Evolutionary conservation across 306 rosid species (phyloP).

Genomic region (Lathyrus oleraceus): DNA sequence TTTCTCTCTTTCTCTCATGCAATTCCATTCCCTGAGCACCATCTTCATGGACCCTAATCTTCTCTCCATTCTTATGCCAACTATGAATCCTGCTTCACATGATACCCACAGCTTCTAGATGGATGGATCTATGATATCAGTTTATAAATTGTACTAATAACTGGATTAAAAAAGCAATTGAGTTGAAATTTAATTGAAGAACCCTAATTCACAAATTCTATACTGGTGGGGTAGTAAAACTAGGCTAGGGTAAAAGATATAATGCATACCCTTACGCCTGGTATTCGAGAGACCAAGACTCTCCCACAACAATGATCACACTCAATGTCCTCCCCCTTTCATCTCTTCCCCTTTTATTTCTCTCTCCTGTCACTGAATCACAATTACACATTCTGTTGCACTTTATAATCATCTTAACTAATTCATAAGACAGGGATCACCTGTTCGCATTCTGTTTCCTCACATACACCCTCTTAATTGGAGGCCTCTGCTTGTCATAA

Average conservation of each 20-base stretch:
- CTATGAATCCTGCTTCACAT: not conserved
- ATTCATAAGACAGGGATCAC: not conserved
- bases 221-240: not conserved
- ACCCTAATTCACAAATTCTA: not conserved
- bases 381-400: not conserved
- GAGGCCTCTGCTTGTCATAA: not conserved
- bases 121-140: not conserved
- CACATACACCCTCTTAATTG: not conserved
- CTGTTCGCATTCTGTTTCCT: not conserved
- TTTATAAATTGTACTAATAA: not conserved
- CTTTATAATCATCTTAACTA: not conserved
- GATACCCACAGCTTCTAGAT: not conserved
- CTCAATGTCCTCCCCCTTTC: not conserved
- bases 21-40: not conserved
- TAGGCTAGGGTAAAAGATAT: not conserved
- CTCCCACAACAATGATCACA: not conserved
- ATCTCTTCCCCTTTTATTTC: not conserved
- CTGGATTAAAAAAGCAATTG: not conserved
- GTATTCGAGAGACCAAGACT: not conserved
- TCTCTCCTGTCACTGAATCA: not conserved
- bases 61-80: not conserved
- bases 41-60: not conserved
- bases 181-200: not conserved
- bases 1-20: not conserved
- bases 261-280: not conserved